These are phyloP conservation scores for Cytospora mali DNA, from an alignment of 2,329 filamentous ascomycete genomes.

Conservation along the genomic window DNA sequence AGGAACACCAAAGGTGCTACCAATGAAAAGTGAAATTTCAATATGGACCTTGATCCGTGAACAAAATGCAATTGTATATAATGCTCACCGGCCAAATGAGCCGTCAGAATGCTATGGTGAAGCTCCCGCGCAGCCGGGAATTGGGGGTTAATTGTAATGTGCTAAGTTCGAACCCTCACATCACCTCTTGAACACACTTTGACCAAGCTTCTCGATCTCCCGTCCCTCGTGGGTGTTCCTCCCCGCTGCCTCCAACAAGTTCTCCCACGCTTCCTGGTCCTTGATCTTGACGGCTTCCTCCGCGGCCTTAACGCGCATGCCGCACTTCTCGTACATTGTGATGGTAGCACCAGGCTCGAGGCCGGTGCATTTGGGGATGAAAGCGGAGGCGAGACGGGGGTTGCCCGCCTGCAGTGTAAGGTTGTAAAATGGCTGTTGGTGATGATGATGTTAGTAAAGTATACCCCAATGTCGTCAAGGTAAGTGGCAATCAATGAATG, in stretches of 20 bases:
- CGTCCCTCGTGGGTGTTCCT: slow-evolving; percentile 65
- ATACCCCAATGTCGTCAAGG: neutral
- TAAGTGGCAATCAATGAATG: slow-evolving; percentile 3
- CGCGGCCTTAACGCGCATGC: slow-evolving; percentile 82
- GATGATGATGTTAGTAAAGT: slow-evolving; percentile 15
- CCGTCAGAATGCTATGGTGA: neutral
- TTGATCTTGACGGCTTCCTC: slow-evolving; percentile 87
- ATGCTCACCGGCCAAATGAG: neutral
- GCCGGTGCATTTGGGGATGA: slow-evolving; percentile 83
- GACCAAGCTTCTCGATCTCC: slow-evolving; percentile 81
- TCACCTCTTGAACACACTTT: slow-evolving; percentile 58
- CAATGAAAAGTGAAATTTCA: neutral
- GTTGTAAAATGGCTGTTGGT: slow-evolving; percentile 79
- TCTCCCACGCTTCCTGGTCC: slow-evolving; percentile 74
- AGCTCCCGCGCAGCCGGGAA: neutral
- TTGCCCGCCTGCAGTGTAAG: slow-evolving; percentile 88
- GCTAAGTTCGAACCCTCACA: neutral
- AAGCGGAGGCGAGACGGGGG: slow-evolving; percentile 77
- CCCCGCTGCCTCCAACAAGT: slow-evolving; percentile 73
- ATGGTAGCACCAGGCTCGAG: slow-evolving; percentile 71
- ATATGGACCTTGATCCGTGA: neutral
- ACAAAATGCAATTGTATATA: neutral
- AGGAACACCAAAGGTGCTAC: neutral
- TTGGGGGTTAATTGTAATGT: neutral
- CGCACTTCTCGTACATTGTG: slow-evolving; percentile 96